Percentiles rank a stretch among this genome's conserved stretches.
These are phyloP conservation scores for Borovskyia barvae DNA, from an alignment of 208 protist genomes.

Conservation along the genomic window DNA sequence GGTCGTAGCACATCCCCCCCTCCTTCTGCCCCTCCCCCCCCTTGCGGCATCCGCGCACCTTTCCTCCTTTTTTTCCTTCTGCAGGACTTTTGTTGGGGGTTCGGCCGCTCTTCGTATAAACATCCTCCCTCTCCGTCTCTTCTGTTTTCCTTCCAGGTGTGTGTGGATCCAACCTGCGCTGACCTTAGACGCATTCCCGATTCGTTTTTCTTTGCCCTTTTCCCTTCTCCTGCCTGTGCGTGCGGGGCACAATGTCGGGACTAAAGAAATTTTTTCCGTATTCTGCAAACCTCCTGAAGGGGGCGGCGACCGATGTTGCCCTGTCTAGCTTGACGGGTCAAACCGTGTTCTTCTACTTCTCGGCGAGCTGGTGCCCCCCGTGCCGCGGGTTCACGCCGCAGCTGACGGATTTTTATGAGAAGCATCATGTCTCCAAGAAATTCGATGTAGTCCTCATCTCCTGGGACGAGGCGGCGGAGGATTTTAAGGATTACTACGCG, in stretches of 20 bases:
- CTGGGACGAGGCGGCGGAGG: constrained; percentile 79
- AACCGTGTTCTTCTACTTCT: constrained; percentile 89
- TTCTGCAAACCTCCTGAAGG: constrained; percentile 40
- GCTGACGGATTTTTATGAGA: constrained; percentile 84
- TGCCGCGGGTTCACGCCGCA: constrained; percentile 90
- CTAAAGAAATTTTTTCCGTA: constrained; percentile 64
- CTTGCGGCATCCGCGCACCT: too few species aligned
- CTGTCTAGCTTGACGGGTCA: constrained; percentile 45
- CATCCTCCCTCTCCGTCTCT: constrained; percentile 1
- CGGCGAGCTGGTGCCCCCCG: constrained; percentile 93
- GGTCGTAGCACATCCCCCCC: too few species aligned
- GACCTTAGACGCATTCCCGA: too few species aligned
- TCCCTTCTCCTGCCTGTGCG: not conserved
- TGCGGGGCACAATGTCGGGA: constrained; percentile 49
- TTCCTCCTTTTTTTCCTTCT: constrained; percentile 15
- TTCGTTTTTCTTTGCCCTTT: constrained; percentile 13
- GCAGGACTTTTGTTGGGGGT: not conserved
- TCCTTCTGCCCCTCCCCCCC: too few species aligned
- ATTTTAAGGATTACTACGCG: constrained; percentile 69
- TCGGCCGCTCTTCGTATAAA: constrained; percentile 9
- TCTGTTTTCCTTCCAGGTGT: too few species aligned
- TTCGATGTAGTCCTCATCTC: constrained; percentile 86
- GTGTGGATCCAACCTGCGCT: too few species aligned
- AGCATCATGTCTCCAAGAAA: constrained; percentile 61
- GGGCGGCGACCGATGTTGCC: constrained; percentile 31